These are phyloP conservation scores for Ilyonectria robusta DNA, from an alignment of 2,329 filamentous ascomycete genomes.

Conservation along the genomic window DNA sequence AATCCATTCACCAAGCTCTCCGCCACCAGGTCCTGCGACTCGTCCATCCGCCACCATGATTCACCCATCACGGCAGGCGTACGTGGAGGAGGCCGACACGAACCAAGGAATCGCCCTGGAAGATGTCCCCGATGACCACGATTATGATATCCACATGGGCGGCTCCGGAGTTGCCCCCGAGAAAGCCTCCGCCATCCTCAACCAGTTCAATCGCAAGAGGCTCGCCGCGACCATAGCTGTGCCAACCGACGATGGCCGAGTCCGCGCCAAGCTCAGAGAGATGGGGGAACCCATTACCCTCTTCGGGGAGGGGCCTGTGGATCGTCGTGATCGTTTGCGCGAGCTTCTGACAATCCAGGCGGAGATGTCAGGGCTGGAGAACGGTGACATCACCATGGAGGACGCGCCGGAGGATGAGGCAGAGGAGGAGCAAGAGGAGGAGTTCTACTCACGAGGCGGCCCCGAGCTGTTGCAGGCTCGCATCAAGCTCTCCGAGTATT, in stretches of 20 bases:
- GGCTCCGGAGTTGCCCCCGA: slow-evolving; percentile 79
- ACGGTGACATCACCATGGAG: slow-evolving; percentile 73
- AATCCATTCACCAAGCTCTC: not conserved
- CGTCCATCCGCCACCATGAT: slow-evolving; percentile 65
- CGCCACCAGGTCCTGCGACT: slow-evolving; percentile 12
- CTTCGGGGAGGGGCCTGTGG: slow-evolving; percentile 90
- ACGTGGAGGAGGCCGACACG: slow-evolving; percentile 86
- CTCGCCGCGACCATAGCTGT: slow-evolving; percentile 91
- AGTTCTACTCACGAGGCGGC: slow-evolving; percentile 93
- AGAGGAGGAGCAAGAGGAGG: slow-evolving; percentile 85
- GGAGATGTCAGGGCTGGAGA: slow-evolving; percentile 71
- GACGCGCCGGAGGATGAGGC: slow-evolving; percentile 73
- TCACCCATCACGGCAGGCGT: slow-evolving; percentile 92
- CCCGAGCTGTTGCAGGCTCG: slow-evolving; percentile 82
- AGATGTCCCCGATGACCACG: slow-evolving; percentile 76
- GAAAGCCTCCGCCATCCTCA: slow-evolving; percentile 86
- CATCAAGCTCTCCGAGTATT: slow-evolving; percentile 85
- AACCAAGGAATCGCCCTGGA: slow-evolving; percentile 66
- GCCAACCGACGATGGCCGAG: slow-evolving; percentile 91
- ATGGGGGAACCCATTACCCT: slow-evolving; percentile 94
- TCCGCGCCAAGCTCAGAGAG: slow-evolving; percentile 84
- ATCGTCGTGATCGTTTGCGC: slow-evolving; percentile 88
- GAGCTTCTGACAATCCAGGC: slow-evolving; percentile 82
- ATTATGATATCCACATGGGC: slow-evolving; percentile 83
- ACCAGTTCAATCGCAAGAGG: slow-evolving; percentile 92